These are phyloP conservation scores for Mollisiaceae sp. DNA, from an alignment of 2,329 filamentous ascomycete species.

Conservation along the genomic window DNA sequence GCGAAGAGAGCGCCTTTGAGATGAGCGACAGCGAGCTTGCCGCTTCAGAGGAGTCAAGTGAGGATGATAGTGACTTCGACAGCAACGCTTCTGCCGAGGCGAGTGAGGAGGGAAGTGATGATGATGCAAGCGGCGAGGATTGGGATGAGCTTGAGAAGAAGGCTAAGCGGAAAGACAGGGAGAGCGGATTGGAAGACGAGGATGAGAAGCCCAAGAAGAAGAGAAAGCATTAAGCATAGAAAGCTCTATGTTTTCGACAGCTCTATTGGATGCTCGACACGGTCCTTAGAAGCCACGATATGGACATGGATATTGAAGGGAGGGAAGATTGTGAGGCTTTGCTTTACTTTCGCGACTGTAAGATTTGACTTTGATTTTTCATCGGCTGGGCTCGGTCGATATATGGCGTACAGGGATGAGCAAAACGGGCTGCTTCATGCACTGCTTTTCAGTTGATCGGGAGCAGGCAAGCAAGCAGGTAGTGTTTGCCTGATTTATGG, in stretches of 20 bases:
- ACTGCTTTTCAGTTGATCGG: background rate
- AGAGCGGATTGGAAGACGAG: slow-evolving; percentile 70
- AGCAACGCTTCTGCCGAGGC: slow-evolving; percentile 86
- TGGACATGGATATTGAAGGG: background rate
- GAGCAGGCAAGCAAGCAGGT: background rate
- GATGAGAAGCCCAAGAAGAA: slow-evolving; percentile 73
- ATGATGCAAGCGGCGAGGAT: slow-evolving; percentile 82
- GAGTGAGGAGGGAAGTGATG: slow-evolving; percentile 73
- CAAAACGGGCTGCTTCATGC: slow-evolving; percentile 4
- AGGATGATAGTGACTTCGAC: slow-evolving; percentile 92
- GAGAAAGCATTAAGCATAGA: slow-evolving; percentile 54
- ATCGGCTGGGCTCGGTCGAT: background rate
- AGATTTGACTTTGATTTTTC: slow-evolving; percentile 7
- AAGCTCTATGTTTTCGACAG: background rate
- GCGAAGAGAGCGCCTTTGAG: slow-evolving; percentile 92
- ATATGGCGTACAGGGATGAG: slow-evolving; percentile 16
- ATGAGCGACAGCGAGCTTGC: slow-evolving; percentile 83
- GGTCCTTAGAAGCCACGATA: background rate
- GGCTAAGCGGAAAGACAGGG: slow-evolving; percentile 82
- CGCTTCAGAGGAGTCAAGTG: slow-evolving; percentile 74
- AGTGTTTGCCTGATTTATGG: background rate
- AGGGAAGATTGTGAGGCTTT: background rate
- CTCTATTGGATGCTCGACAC: too few species aligned
- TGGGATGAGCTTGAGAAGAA: slow-evolving; percentile 96
- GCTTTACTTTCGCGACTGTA: slow-evolving; percentile 1